Percentiles rank a stretch among this genome's conserved stretches.
These are phyloP conservation scores for Fusarium sp. DNA, from an alignment of 2,329 filamentous ascomycete genomes.

Conservation along the genomic window DNA sequence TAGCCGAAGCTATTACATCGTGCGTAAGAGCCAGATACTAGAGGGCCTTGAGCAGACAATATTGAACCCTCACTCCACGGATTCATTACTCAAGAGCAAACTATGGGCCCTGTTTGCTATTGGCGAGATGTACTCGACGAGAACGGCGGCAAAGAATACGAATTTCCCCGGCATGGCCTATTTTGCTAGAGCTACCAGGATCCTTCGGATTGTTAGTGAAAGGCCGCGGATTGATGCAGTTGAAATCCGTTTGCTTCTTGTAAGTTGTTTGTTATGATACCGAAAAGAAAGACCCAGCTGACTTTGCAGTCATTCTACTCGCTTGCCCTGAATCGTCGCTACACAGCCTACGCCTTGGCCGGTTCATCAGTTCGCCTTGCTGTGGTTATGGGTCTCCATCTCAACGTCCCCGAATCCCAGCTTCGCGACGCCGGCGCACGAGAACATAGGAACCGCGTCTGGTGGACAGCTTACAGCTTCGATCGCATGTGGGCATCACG, in stretches of 20 bases:
- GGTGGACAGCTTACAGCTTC: conserved; percentile 58
- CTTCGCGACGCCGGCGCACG: conserved; percentile 51
- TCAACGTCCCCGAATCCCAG: conserved; percentile 54
- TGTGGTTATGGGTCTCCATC: conserved; percentile 58
- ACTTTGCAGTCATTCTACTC: conserved; percentile 56
- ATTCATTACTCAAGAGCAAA: conserved; percentile 53
- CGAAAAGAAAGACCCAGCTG: rapidly evolving
- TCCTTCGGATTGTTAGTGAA: conserved; percentile 55
- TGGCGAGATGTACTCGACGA: conserved; percentile 58
- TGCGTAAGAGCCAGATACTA: conserved; percentile 53
- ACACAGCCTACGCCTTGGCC: conserved; percentile 57
- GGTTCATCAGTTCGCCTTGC: conserved; percentile 57
- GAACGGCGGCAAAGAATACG: conserved; percentile 49
- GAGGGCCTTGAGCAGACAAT: conserved; percentile 53
- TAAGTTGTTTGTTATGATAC: conserved; percentile 36
- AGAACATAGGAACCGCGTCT: conserved; percentile 56
- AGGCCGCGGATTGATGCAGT: conserved; percentile 57
- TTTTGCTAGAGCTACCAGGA: conserved; percentile 54
- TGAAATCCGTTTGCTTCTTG: conserved; percentile 57
- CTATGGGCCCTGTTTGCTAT: conserved; percentile 59
- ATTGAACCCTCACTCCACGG: conserved; percentile 49
- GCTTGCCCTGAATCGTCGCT: conserved; percentile 56
- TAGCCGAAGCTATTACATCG: conserved; percentile 56
- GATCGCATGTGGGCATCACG: conserved; percentile 62
- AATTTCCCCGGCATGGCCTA: conserved; percentile 58